Conservation (phyloP, 441 rosid species). For the Breynia disticha region DNA sequence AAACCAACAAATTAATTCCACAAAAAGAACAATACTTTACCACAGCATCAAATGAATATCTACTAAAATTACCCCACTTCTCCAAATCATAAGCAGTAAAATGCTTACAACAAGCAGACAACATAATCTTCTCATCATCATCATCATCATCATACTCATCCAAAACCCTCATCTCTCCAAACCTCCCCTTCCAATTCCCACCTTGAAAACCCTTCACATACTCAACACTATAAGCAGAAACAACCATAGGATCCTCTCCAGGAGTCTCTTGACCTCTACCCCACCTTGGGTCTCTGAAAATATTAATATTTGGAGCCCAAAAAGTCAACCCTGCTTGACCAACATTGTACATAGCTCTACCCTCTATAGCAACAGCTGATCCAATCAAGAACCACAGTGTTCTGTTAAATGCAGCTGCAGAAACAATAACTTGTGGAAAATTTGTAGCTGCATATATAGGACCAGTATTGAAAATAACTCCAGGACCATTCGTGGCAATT, state of each 20-base stretch:
- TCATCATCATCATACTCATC: conserved; percentile 29
- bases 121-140: conserved; percentile 43
- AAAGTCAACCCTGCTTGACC: conserved; percentile 83
- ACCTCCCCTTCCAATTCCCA: conserved; percentile 19
- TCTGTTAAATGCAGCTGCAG: conserved; percentile 81
- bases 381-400: conserved; percentile 67
- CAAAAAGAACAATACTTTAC: conserved; percentile 15
- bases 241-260: conserved; percentile 85
- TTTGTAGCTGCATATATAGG: conserved; percentile 75
- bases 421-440: conserved; percentile 89
- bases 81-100: conserved; percentile 88
- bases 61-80: conserved; percentile 77
- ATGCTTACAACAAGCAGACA: conserved; percentile 92
- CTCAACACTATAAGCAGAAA: conserved; percentile 66
- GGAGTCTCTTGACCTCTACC: conserved; percentile 97
- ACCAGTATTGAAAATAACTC: conserved; percentile 56
- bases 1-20: not conserved
- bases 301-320: conserved; percentile 90
- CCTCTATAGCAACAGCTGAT: conserved; percentile 72
- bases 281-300: conserved; percentile 94
- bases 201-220: conserved; percentile 79
- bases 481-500: conserved; percentile 81
- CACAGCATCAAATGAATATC: conserved; percentile 81
- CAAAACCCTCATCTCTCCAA: conserved; percentile 28
- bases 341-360: conserved; percentile 90